phyloP scores from a whole-genome alignment of 2,329 filamentous ascomycete species.

The Mariannaea sp. region DNA sequence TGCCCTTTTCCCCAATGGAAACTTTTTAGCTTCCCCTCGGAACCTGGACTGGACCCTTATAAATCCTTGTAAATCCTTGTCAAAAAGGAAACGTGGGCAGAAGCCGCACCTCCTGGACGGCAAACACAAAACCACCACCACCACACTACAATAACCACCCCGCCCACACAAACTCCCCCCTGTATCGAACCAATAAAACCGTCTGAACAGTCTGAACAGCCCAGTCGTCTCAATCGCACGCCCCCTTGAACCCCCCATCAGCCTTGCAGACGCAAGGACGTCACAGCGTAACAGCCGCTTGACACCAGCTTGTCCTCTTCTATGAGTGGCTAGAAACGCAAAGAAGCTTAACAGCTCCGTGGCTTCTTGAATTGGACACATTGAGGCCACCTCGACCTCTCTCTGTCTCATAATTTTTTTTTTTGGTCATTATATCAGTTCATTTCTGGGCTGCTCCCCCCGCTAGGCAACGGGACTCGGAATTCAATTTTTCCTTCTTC shows the following conservation, averaged over 20 bases:
- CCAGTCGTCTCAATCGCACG: conserved; percentile 2
- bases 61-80: conserved; percentile 25
- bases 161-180: conserved; percentile 13
- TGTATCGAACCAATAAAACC: conserved; percentile 34
- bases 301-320: conserved; percentile 47
- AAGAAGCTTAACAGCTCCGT: conserved; percentile 35
- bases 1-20: too few species aligned
- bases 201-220: too few species aligned
- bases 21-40: too few species aligned
- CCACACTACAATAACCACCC: conserved; percentile 17
- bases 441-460: conserved; percentile 22
- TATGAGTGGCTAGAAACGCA: conserved; percentile 30
- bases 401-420: too few species aligned
- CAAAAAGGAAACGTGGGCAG: conserved; percentile 23
- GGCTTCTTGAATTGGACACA: conserved; percentile 39
- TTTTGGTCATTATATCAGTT: conserved; percentile 1
- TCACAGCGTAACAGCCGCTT: conserved; percentile 28
- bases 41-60: not conserved
- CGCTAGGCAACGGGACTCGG: conserved; percentile 18
- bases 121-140: conserved; percentile 15
- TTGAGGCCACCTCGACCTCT: conserved; percentile 46
- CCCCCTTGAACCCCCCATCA: too few species aligned
- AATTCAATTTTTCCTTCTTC: not conserved
- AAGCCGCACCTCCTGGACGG: too few species aligned
- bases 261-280: conserved; percentile 36